These are phyloP conservation scores for Botrytis porri DNA, from an alignment of 2,329 filamentous ascomycete genomes.

Conservation along the genomic window DNA sequence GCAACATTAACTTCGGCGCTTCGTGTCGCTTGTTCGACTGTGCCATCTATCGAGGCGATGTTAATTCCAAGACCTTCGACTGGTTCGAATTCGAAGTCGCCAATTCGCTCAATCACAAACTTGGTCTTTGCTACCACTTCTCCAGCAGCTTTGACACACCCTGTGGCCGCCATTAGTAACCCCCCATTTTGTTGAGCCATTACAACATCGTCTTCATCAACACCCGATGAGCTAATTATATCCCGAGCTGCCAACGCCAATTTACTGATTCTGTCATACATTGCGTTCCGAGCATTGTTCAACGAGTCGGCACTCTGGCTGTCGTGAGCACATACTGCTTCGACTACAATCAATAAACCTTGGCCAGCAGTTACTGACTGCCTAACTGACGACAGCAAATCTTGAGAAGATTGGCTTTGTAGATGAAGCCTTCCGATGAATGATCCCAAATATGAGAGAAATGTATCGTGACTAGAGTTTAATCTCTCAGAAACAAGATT, in stretches of 20 bases:
- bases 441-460: conserved; percentile 85
- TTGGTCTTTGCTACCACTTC: conserved; percentile 89
- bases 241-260: conserved; percentile 79
- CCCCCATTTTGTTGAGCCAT: conserved; percentile 76
- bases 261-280: conserved; percentile 77
- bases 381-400: conserved; percentile 77
- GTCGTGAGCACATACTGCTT: conserved; percentile 78
- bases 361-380: conserved; percentile 80
- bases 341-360: conserved; percentile 73
- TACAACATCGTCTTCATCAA: conserved; percentile 69
- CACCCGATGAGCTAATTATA: conserved; percentile 66
- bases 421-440: conserved; percentile 89
- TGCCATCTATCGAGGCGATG: conserved; percentile 39
- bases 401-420: conserved; percentile 84
- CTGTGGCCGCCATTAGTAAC: conserved; percentile 75
- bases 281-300: conserved; percentile 65
- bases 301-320: conserved; percentile 64
- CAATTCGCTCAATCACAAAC: conserved; percentile 79
- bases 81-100: conserved; percentile 79
- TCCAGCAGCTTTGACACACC: conserved; percentile 84
- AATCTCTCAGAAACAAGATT: conserved; percentile 83
- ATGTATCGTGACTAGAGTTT: conserved; percentile 76
- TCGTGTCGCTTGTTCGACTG: not conserved
- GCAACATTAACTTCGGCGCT: conserved; percentile 31
- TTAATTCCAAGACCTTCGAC: conserved; percentile 53